Percentiles rank a stretch among this genome's conserved stretches.
Evolutionary conservation across 306 rosid species (phyloP).

Genomic region (Prunus campanulata): DNA sequence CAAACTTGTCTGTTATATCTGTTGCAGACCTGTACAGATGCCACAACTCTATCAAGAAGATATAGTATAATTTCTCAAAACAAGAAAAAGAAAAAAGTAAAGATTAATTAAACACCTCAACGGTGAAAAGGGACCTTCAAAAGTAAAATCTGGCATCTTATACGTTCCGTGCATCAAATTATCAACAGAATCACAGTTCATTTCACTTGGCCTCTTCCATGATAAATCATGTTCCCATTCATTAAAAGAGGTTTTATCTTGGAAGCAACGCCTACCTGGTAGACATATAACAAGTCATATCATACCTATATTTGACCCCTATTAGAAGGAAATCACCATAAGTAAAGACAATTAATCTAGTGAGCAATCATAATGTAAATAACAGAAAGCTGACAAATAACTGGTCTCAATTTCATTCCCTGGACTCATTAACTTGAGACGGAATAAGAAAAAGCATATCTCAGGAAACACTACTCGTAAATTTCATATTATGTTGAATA

Average conservation of each 20-base stretch:
- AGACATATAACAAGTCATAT: slow-evolving; percentile 11
- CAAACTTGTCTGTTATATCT: slow-evolving; percentile 43
- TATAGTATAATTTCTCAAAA: slow-evolving; percentile 18
- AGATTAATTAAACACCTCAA: slow-evolving; percentile 38
- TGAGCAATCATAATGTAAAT: background rate
- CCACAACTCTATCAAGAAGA: slow-evolving; percentile 26
- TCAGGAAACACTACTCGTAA: background rate
- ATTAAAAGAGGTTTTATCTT: slow-evolving; percentile 38
- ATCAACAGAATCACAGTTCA: slow-evolving; percentile 35
- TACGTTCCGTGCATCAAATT: slow-evolving; percentile 29
- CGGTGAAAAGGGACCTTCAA: slow-evolving; percentile 44
- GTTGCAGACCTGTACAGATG: slow-evolving; percentile 50
- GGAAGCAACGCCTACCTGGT: slow-evolving; percentile 48
- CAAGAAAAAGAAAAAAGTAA: background rate
- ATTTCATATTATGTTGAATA: background rate
- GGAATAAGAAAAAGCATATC: background rate
- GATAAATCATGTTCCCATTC: slow-evolving; percentile 45
- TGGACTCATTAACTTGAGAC: background rate
- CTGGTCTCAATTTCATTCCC: background rate
- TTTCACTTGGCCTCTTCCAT: slow-evolving; percentile 46
- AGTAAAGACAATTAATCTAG: background rate
- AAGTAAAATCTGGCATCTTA: slow-evolving; percentile 35
- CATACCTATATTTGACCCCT: background rate
- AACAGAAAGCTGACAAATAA: background rate
- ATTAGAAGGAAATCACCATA: background rate